Evolutionary conservation across 306 rosid genomes (phyloP).

Genomic region (Gillenia trifoliata): DNA sequence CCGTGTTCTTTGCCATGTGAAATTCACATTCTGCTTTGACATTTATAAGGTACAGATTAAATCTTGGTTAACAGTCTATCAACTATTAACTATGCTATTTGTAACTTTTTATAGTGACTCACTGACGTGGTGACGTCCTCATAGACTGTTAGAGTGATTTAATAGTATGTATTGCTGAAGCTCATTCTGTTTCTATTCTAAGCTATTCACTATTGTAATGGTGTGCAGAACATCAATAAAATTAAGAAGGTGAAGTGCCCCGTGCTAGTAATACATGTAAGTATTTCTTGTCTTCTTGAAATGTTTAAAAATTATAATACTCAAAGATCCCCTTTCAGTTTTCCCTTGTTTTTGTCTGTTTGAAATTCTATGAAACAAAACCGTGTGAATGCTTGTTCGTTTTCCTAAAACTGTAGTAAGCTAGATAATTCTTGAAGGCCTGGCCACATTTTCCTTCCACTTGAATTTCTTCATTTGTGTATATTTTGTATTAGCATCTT

Average conservation of each 20-base stretch:
- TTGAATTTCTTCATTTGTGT: background rate
- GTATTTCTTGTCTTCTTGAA: conserved; percentile 31
- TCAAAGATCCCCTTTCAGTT: background rate
- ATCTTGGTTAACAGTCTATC: background rate
- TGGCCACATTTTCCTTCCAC: background rate
- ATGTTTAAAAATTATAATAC: background rate
- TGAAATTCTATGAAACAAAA: background rate
- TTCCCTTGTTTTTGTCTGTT: background rate
- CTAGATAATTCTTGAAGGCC: background rate
- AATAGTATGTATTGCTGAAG: conserved; percentile 9
- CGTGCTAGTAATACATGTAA: conserved; percentile 95
- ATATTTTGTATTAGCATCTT: background rate
- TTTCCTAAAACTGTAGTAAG: background rate
- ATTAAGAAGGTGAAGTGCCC: conserved; percentile 95
- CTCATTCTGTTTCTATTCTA: conserved; percentile 14
- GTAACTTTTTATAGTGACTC: too few relatives aligned
- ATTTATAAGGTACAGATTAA: conserved; percentile 70
- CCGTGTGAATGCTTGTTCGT: background rate
- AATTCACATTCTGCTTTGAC: conserved; percentile 83
- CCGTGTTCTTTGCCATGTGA: conserved; percentile 88
- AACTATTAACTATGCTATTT: too few relatives aligned
- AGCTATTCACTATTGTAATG: background rate
- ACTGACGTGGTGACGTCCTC: background rate
- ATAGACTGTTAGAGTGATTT: conserved; percentile 1
- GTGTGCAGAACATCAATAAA: conserved; percentile 86